Percentiles rank a stretch among this genome's conserved stretches.
Conservation (phyloP, 768 basidiomycete species). For the Zangia roseola region DNA sequence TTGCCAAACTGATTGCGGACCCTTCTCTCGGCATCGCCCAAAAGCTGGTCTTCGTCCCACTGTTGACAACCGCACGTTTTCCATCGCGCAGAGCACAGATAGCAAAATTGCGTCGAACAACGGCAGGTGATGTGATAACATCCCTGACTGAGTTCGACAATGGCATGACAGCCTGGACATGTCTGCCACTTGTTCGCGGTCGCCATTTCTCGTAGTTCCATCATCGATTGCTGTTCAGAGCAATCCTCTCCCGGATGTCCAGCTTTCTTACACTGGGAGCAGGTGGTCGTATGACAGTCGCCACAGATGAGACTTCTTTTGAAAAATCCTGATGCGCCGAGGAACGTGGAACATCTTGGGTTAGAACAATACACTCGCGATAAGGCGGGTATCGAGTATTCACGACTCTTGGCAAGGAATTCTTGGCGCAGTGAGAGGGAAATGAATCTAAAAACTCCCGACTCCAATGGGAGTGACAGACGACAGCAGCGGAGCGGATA, state of each 20-base stretch:
- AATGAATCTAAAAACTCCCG: slow-evolving; percentile 31
- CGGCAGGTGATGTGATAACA: slow-evolving; percentile 68
- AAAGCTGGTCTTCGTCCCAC: slow-evolving; percentile 56
- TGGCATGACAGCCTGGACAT: slow-evolving; percentile 54
- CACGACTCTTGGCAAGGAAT: slow-evolving; percentile 43
- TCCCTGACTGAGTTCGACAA: slow-evolving; percentile 56
- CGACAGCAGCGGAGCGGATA: slow-evolving; percentile 54
- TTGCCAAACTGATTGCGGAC: slow-evolving; percentile 24
- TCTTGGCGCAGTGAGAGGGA: slow-evolving; percentile 20
- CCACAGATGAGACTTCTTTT: slow-evolving; percentile 34
- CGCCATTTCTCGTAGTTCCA: slow-evolving; percentile 47
- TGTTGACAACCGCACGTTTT: slow-evolving; percentile 59
- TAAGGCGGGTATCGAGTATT: slow-evolving; percentile 42
- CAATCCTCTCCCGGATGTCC: slow-evolving; percentile 44
- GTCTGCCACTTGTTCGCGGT: slow-evolving; percentile 53
- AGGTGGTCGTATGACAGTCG: slow-evolving; percentile 41
- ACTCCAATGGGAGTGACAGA: slow-evolving; percentile 30
- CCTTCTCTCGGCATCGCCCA: slow-evolving; percentile 25
- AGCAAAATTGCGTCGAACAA: slow-evolving; percentile 54
- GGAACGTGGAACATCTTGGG: slow-evolving; percentile 51
- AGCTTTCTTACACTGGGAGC: slow-evolving; percentile 48
- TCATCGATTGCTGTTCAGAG: slow-evolving; percentile 39
- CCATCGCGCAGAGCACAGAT: slow-evolving; percentile 61
- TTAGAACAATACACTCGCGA: slow-evolving; percentile 52
- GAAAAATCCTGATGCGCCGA: slow-evolving; percentile 37